A percentile compares a stretch with the other conserved stretches of the same genome.
phyloP scores from a whole-genome alignment of 768 basidiomycete species.

The Naematelia encephala region DNA sequence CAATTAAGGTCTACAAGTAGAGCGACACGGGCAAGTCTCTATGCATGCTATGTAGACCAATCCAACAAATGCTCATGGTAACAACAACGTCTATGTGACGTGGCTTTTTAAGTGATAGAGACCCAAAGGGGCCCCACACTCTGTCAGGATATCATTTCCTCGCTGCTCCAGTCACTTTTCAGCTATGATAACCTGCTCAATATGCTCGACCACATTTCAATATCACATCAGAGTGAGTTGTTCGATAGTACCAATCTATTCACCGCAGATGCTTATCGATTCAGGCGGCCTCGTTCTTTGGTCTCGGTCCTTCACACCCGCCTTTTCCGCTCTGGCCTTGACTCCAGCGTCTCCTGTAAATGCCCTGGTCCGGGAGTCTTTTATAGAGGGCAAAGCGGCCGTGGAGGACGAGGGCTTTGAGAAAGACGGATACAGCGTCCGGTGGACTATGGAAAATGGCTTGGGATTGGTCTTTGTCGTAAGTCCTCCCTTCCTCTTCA shows the following conservation, averaged over 20 bases:
- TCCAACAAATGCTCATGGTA: no score
- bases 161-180: conserved; percentile 1
- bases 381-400: conserved; percentile 71
- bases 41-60: no score
- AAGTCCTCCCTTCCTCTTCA: conserved; percentile 45
- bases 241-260: background rate
- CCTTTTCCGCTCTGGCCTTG: conserved; percentile 65
- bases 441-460: conserved; percentile 93
- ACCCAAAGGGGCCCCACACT: no score
- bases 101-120: no score
- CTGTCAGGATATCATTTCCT: no score
- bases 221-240: conserved; percentile 78
- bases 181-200: background rate
- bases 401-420: conserved; percentile 74
- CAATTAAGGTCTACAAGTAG: no score
- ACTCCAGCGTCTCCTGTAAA: conserved; percentile 80
- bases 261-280: conserved; percentile 10
- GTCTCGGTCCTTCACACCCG: conserved; percentile 91
- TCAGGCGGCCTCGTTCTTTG: conserved; percentile 88
- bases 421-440: conserved; percentile 88
- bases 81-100: no score
- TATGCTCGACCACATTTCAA: conserved; percentile 95
- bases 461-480: conserved; percentile 96
- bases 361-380: conserved; percentile 78
- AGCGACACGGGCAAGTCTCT: no score